Evolutionary conservation across 768 basidiomycete genomes (phyloP).

Genomic region (Psilocybe sp.): DNA sequence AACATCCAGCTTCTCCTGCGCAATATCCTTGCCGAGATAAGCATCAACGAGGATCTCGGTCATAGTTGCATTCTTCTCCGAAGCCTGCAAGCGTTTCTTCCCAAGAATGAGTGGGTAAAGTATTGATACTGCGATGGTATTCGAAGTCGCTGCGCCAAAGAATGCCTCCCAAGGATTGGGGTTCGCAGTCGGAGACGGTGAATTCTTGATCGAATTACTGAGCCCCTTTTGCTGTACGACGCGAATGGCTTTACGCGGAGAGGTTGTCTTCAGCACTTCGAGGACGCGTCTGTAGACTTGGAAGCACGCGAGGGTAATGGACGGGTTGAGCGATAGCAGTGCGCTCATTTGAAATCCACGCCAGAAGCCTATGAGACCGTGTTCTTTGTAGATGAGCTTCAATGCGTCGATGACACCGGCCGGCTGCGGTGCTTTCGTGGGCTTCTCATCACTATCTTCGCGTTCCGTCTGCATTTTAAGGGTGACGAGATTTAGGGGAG

Average conservation of each 20-base stretch:
- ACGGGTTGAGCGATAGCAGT: conserved; percentile 52
- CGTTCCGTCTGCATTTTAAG: conserved; percentile 48
- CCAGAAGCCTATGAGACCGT: conserved; percentile 57
- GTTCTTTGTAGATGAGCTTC: conserved; percentile 41
- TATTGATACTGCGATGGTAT: conserved; percentile 43
- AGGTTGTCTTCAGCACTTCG: conserved; percentile 20
- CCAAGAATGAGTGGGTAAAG: conserved; percentile 61
- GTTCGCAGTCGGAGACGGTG: conserved; percentile 15
- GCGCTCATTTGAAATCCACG: conserved; percentile 50
- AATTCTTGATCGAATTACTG: conserved; percentile 4
- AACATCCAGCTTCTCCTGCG: conserved; percentile 13
- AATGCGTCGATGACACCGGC: conserved; percentile 29
- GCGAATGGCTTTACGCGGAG: neutral
- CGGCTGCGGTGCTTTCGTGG: conserved; percentile 12
- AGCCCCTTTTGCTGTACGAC: neutral
- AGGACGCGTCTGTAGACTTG: conserved; percentile 45
- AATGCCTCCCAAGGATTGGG: conserved; percentile 47
- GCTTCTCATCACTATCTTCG: conserved; percentile 28
- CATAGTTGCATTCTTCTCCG: conserved; percentile 38
- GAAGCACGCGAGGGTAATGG: conserved; percentile 54
- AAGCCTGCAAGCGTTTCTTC: conserved; percentile 50
- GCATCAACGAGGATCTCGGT: conserved; percentile 30
- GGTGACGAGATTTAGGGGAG: conserved; percentile 55
- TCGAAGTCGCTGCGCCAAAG: conserved; percentile 53
- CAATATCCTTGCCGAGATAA: conserved; percentile 23